Conservation (phyloP, 352 stramenopile species). For the Globisporangium rhizosaccharum region DNA sequence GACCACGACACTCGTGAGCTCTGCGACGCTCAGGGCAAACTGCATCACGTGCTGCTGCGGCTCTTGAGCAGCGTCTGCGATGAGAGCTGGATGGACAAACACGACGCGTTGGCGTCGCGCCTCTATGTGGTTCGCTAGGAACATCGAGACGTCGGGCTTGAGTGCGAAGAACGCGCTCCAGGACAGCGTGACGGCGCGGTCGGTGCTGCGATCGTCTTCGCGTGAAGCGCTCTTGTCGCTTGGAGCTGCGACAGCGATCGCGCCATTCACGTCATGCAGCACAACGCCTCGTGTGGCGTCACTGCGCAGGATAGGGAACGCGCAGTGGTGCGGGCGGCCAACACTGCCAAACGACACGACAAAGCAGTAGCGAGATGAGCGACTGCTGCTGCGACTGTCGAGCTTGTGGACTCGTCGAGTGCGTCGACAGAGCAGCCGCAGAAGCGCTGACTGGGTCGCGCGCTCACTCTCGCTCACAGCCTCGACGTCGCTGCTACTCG, state of each 20-base stretch:
- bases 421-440: constrained; percentile 2
- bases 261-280: constrained; percentile 3
- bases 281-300: constrained; percentile 1
- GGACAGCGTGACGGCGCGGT: background rate
- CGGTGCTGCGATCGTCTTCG: background rate
- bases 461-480: background rate
- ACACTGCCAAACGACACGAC: constrained; percentile 26
- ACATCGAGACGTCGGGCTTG: constrained; percentile 22
- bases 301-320: constrained; percentile 15
- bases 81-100: background rate
- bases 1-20: constrained; percentile 10
- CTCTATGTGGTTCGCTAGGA: constrained; percentile 15
- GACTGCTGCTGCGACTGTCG: background rate
- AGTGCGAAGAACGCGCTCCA: constrained; percentile 21
- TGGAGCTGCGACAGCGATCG: background rate
- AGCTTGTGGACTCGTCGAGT: background rate
- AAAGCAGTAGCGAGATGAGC: background rate
- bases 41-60: background rate
- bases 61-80: background rate
- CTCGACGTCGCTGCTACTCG: background rate
- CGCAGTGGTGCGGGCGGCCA: constrained; percentile 23
- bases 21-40: constrained; percentile 9
- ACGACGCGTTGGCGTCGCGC: constrained; percentile 10
- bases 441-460: background rate
- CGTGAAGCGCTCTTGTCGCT: background rate